These are phyloP conservation scores for Acanthamoeba culbertsoni DNA, from an alignment of 208 protist genomes.

Conservation along the genomic window DNA sequence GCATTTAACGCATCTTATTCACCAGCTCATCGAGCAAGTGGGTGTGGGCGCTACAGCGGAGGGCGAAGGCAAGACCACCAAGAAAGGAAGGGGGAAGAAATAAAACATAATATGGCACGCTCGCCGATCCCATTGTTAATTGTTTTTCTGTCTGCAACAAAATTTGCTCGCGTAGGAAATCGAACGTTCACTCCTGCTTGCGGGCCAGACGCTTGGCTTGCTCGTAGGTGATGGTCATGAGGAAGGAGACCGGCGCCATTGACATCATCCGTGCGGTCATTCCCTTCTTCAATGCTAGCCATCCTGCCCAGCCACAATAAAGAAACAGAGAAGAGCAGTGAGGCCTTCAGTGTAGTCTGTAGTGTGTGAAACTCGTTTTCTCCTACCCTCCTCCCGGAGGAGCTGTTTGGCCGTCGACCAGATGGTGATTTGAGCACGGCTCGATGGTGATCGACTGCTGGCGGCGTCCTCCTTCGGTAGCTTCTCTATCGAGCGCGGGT, in stretches of 20 bases:
- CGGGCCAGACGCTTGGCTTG: not conserved
- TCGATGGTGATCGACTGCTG: not conserved
- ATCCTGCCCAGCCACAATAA: not conserved
- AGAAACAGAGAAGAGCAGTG: not conserved
- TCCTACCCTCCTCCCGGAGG: slow-evolving; percentile 2
- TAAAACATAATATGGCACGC: not conserved
- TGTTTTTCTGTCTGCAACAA: too few relatives aligned
- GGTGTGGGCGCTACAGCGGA: not conserved
- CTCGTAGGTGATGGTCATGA: slow-evolving; percentile 47
- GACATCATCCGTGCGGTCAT: slow-evolving; percentile 40
- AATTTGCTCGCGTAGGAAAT: too few relatives aligned
- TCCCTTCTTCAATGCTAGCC: slow-evolving; percentile 1
- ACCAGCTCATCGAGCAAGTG: not conserved
- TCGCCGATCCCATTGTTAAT: too few relatives aligned
- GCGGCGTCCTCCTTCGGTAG: not conserved
- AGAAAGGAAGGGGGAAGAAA: not conserved
- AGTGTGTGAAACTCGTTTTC: not conserved
- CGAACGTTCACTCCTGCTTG: not conserved
- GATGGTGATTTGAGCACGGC: not conserved
- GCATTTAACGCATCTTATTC: not conserved
- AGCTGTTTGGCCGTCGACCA: not conserved
- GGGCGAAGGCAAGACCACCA: not conserved
- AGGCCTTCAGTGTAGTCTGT: not conserved
- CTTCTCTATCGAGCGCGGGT: not conserved
- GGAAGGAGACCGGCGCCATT: slow-evolving; percentile 28